phyloP scores from a whole-genome alignment of 192 early-diverging fungal genomes.

The Coemansia sp. region DNA sequence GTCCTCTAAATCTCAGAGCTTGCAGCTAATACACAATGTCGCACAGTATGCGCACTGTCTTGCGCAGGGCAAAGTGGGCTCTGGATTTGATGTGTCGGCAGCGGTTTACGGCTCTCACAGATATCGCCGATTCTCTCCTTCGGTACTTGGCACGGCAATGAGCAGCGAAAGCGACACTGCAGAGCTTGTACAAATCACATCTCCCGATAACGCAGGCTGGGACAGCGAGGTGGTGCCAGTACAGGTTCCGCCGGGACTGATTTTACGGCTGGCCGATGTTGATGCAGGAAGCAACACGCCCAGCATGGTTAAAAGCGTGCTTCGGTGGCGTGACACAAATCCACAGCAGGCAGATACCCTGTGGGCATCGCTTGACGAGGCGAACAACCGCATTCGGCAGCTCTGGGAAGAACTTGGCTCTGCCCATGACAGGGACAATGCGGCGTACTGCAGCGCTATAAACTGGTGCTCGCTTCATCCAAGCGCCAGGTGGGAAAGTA shows the following conservation, averaged over 20 bases:
- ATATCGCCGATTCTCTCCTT: conserved; percentile 81
- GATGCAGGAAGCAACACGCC: conserved; percentile 93
- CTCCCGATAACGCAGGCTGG: conserved; percentile 59
- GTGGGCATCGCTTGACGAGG: conserved; percentile 58
- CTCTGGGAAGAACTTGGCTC: conserved; percentile 61
- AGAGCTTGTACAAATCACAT: conserved; percentile 21
- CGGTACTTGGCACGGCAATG: conserved; percentile 61
- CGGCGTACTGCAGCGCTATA: conserved; percentile 46
- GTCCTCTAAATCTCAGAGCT: conserved; percentile 11
- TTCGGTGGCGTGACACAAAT: conserved; percentile 76
- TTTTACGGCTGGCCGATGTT: conserved; percentile 86
- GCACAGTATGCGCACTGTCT: conserved; percentile 92
- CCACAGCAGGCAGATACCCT: conserved; percentile 57
- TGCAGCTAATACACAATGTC: conserved; percentile 73
- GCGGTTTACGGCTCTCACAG: conserved; percentile 90
- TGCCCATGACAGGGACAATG: conserved; percentile 22
- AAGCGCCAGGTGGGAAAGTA: conserved; percentile 24
- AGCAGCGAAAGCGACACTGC: conserved; percentile 12
- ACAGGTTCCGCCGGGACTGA: conserved; percentile 68
- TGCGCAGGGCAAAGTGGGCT: conserved; percentile 98
- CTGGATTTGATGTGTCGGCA: conserved; percentile 92
- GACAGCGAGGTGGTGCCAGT: conserved; percentile 67
- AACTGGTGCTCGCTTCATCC: conserved; percentile 46
- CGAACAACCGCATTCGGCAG: conserved; percentile 57
- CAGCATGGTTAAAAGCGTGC: conserved; percentile 81